A percentile compares a stretch with the other conserved stretches of the same genome.
Conservation (phyloP, 345 rosid genomes). For the Corchorus olitorius region DNA sequence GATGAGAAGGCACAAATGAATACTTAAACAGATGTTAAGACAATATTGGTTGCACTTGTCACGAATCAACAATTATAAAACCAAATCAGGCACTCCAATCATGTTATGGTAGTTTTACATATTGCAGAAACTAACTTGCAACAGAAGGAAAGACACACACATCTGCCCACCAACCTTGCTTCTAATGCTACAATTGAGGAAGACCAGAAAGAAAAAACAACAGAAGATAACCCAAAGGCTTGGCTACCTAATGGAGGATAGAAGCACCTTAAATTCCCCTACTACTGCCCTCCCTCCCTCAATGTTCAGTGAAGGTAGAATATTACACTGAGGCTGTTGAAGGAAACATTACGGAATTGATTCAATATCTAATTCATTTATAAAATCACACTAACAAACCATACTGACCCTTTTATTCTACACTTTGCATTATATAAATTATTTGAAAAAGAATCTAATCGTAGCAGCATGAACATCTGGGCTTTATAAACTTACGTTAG, state of each 20-base stretch:
- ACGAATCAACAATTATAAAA: background rate
- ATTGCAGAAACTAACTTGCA: background rate
- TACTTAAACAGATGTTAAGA: background rate
- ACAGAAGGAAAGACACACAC: background rate
- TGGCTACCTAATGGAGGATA: background rate
- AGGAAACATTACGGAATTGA: background rate
- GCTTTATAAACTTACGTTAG: conserved; percentile 11
- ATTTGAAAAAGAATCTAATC: background rate
- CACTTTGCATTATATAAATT: background rate
- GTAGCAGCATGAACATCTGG: background rate
- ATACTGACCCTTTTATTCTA: background rate
- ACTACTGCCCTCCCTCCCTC: background rate
- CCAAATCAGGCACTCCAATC: conserved; percentile 1
- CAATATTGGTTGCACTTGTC: background rate
- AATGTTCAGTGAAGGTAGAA: background rate
- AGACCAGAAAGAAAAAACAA: background rate
- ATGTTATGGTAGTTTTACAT: background rate
- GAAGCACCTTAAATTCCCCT: background rate
- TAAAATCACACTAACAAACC: background rate
- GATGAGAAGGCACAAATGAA: background rate
- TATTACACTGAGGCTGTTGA: background rate
- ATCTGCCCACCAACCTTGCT: background rate
- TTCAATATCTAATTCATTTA: conserved; percentile 1
- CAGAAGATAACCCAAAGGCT: background rate
- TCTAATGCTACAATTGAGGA: conserved; percentile 10